Percentiles rank a stretch among this genome's conserved stretches.
These are phyloP conservation scores for Phylloporus sp. DNA, from an alignment of 768 basidiomycete species.

Conservation along the genomic window DNA sequence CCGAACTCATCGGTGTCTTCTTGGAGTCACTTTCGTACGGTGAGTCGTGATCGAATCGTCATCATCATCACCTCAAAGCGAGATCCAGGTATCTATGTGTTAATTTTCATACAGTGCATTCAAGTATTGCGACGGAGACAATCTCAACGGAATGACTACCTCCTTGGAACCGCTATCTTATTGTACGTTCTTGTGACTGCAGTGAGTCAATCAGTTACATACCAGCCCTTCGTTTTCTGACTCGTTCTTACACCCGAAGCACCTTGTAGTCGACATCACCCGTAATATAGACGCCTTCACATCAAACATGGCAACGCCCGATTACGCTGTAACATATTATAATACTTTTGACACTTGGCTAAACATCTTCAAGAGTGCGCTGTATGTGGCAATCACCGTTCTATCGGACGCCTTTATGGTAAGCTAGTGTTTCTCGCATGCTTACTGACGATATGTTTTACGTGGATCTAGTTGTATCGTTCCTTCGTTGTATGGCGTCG, in stretches of 20 bases:
- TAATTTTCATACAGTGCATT: neutral
- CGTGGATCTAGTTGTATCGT: neutral
- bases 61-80: neutral
- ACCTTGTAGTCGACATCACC: neutral
- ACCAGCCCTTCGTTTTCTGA: no score
- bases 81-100: neutral
- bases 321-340: neutral
- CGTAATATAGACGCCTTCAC: constrained; percentile 4
- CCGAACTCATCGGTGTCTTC: constrained; percentile 1
- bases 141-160: neutral
- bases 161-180: neutral
- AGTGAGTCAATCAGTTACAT: neutral
- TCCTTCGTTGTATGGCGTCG: constrained; percentile 2
- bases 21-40: constrained; percentile 1
- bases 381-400: neutral
- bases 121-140: neutral
- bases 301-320: neutral
- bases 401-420: constrained; percentile 1
- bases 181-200: neutral
- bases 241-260: neutral
- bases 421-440: neutral
- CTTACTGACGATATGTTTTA: neutral
- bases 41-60: neutral
- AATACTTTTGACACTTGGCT: neutral
- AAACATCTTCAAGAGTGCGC: neutral